A percentile compares a stretch with the other conserved stretches of the same genome.
Conservation (phyloP, 2,329 filamentous ascomycete genomes). For the Trichoderma lentiforme region DNA sequence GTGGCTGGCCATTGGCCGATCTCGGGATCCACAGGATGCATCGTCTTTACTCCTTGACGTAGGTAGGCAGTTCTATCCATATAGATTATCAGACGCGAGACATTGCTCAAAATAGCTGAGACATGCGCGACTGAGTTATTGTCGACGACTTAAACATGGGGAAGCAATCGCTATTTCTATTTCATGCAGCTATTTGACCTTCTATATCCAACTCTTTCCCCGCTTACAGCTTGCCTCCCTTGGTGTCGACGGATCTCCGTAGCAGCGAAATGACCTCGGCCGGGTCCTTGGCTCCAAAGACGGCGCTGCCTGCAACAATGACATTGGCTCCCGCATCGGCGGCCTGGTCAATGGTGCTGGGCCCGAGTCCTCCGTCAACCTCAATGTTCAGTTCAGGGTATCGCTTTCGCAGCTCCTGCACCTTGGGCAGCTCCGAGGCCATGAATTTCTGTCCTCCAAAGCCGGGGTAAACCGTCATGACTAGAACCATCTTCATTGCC, state of each 20-base stretch:
- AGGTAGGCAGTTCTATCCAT: background rate
- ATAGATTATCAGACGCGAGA: background rate
- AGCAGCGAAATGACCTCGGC: conserved; percentile 80
- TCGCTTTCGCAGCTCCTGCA: conserved; percentile 72
- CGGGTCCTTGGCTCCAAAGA: conserved; percentile 89
- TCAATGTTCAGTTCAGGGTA: conserved; percentile 96
- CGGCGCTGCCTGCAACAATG: conserved; percentile 93
- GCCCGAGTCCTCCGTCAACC: conserved; percentile 88
- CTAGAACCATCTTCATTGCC: conserved; percentile 77
- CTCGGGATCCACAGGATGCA: background rate
- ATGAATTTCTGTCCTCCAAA: conserved; percentile 99
- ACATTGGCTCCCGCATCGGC: conserved; percentile 96
- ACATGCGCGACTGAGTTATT: background rate
- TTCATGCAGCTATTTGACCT: background rate
- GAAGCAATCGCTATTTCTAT: background rate
- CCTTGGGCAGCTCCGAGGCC: conserved; percentile 92
- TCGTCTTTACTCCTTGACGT: background rate
- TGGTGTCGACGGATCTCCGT: conserved; percentile 71
- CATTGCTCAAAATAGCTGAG: background rate
- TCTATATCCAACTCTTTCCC: background rate
- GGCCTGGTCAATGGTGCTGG: conserved; percentile 86
- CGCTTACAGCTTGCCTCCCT: conserved; percentile 38
- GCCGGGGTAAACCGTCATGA: conserved; percentile 97
- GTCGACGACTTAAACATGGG: background rate
- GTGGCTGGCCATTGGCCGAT: conserved; percentile 18